Evolutionary conservation across 257 asterid genomes (phyloP).

Genomic region (Nicotiana paniculata): DNA sequence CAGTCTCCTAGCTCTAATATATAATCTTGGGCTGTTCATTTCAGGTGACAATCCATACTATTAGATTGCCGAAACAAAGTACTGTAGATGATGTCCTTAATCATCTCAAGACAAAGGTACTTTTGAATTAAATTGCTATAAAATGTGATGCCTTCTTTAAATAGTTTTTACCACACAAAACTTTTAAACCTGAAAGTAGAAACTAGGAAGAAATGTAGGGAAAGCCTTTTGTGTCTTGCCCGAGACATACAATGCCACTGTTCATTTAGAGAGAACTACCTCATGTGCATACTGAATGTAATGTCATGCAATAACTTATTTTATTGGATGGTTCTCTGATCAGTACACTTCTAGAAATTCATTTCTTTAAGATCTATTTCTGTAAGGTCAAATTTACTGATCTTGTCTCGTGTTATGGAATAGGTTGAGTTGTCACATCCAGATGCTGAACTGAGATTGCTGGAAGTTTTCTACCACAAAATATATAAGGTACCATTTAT

Average conservation of each 20-base stretch:
- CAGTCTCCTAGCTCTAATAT: not conserved
- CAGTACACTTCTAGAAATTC: not conserved
- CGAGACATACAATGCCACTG: not conserved
- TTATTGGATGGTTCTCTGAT: not conserved
- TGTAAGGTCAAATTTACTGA: not conserved
- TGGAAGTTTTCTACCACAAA: slow-evolving; percentile 56
- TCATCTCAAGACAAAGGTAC: slow-evolving; percentile 46
- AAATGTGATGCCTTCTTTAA: not conserved
- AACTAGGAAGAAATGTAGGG: not conserved
- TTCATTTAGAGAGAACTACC: not conserved
- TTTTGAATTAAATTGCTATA: not conserved
- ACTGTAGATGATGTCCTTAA: slow-evolving; percentile 47
- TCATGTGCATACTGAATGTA: not conserved
- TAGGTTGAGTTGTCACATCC: slow-evolving; percentile 60
- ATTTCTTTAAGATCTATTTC: not conserved
- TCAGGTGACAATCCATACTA: slow-evolving; percentile 29
- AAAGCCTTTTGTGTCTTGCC: not conserved
- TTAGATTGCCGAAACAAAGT: slow-evolving; percentile 49
- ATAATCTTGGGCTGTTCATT: not conserved
- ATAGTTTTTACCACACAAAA: not conserved
- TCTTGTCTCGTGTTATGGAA: not conserved
- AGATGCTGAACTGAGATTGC: slow-evolving; percentile 54
- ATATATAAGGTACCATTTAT: slow-evolving; percentile 46
- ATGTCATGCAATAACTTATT: not conserved
- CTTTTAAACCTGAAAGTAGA: slow-evolving; percentile 1